These are phyloP conservation scores for Lentithecium fluviatile DNA, from an alignment of 495 filamentous ascomycete species.

Conservation along the genomic window DNA sequence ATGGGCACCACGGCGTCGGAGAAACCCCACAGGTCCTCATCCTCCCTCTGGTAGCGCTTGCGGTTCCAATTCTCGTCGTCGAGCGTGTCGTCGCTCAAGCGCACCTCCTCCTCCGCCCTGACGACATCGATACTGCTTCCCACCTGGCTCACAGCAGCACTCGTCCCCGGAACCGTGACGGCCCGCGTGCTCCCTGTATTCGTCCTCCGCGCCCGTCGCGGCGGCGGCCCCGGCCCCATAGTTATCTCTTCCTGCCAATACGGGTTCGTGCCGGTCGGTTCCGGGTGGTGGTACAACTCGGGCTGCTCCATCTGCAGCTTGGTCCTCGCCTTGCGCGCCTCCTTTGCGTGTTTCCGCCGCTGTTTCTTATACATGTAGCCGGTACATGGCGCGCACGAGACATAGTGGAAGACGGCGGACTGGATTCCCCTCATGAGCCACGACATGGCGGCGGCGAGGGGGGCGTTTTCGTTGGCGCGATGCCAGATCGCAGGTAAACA, in stretches of 20 bases:
- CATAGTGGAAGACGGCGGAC: slow-evolving; percentile 84
- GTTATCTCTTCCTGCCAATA: slow-evolving; percentile 83
- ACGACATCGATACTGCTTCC: slow-evolving; percentile 32
- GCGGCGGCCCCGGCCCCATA: slow-evolving; percentile 71
- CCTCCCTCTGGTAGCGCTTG: slow-evolving; percentile 76
- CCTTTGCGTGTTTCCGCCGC: slow-evolving; percentile 63
- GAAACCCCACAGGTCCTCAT: slow-evolving; percentile 76
- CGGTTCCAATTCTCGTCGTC: slow-evolving; percentile 66
- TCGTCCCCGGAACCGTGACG: slow-evolving; percentile 46
- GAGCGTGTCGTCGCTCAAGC: slow-evolving; percentile 29
- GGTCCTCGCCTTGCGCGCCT: slow-evolving; percentile 59
- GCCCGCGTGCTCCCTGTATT: slow-evolving; percentile 54
- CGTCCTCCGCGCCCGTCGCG: slow-evolving; percentile 56
- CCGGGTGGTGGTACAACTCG: slow-evolving; percentile 72
- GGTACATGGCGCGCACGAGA: slow-evolving; percentile 78
- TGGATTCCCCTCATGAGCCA: slow-evolving; percentile 50
- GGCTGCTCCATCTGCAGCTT: slow-evolving; percentile 64
- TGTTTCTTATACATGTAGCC: slow-evolving; percentile 61
- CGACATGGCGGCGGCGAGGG: slow-evolving; percentile 24
- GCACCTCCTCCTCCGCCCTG: slow-evolving; percentile 19
- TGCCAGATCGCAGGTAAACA: not conserved
- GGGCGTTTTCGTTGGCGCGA: not conserved
- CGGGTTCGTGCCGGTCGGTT: slow-evolving; percentile 77
- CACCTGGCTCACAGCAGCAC: slow-evolving; percentile 30
- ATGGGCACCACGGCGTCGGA: slow-evolving; percentile 45